Evolutionary conservation across 2,329 filamentous ascomycete genomes (phyloP).

Genomic region (Botrytis porri): DNA sequence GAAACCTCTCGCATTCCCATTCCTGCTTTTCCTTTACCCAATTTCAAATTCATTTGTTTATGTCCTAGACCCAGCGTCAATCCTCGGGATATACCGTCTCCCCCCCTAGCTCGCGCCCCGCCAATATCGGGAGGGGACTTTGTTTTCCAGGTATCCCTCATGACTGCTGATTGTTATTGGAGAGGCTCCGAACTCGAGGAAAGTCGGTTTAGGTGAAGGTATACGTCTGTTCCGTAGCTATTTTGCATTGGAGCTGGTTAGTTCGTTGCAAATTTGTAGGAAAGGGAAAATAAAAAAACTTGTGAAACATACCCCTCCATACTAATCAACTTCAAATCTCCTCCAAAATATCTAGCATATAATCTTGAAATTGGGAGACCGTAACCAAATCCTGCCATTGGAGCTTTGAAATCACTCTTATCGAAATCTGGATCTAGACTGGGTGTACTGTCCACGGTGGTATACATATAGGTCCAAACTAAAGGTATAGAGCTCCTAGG

Average conservation of each 20-base stretch:
- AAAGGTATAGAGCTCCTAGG: conserved; percentile 88
- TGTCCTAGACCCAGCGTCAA: conserved; percentile 54
- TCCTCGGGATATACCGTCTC: conserved; percentile 58
- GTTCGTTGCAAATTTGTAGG: conserved; percentile 3
- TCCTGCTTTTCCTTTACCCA: conserved; percentile 49
- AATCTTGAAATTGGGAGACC: conserved; percentile 89
- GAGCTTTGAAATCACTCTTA: conserved; percentile 98
- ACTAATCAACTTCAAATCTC: conserved; percentile 94
- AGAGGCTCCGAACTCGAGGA: conserved; percentile 94
- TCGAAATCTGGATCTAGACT: conserved; percentile 96
- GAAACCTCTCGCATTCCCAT: conserved; percentile 62
- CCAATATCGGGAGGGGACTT: not conserved
- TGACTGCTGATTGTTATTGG: conserved; percentile 83
- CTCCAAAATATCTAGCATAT: conserved; percentile 96
- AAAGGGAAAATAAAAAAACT: conserved; percentile 15
- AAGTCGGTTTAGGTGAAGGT: conserved; percentile 93
- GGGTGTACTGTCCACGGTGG: conserved; percentile 93
- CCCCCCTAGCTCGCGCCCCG: conserved; percentile 39
- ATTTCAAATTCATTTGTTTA: conserved; percentile 60
- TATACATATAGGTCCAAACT: conserved; percentile 99
- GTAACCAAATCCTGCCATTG: conserved; percentile 99
- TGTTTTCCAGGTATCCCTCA: conserved; percentile 56
- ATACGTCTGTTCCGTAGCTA: conserved; percentile 97
- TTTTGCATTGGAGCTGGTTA: conserved; percentile 28
- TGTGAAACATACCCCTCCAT: conserved; percentile 84